phyloP scores from a whole-genome alignment of 306 rosid species.

The Acacia crassicarpa region DNA sequence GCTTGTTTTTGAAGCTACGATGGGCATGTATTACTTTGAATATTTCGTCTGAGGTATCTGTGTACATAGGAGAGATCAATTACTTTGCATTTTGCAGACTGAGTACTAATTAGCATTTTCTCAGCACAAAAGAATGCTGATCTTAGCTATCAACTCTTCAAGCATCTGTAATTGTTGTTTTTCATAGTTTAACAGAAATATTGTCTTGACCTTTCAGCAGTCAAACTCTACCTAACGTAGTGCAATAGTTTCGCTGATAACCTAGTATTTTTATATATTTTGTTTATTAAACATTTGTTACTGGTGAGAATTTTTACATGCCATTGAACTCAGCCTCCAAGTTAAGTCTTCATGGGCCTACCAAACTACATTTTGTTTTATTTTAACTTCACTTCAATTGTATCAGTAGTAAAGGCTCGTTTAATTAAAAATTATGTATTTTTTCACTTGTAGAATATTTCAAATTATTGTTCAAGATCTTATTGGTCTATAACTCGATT shows the following conservation, averaged over 20 bases:
- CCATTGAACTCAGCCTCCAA: not conserved
- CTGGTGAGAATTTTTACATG: not conserved
- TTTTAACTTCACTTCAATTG: not conserved
- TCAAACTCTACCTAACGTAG: not conserved
- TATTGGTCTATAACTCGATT: not conserved
- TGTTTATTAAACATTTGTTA: not conserved
- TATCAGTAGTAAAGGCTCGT: not conserved
- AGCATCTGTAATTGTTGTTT: not conserved
- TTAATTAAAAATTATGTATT: not conserved
- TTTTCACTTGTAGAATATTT: not conserved
- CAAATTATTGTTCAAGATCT: not conserved
- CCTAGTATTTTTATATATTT: not conserved
- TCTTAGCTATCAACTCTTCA: not conserved
- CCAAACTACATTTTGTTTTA: not conserved
- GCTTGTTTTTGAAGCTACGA: not conserved
- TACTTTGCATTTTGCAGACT: slow-evolving; percentile 4
- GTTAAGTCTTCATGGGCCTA: not conserved
- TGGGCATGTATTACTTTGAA: not conserved
- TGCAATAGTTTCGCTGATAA: not conserved
- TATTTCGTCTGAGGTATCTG: not conserved
- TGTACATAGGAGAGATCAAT: not conserved
- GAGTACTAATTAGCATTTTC: not conserved
- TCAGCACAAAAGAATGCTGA: not conserved
- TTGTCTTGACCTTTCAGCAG: not conserved
- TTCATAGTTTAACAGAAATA: not conserved